Evolutionary conservation across 2,329 filamentous ascomycete species (phyloP).

Genomic region (Neonectria hederae): DNA sequence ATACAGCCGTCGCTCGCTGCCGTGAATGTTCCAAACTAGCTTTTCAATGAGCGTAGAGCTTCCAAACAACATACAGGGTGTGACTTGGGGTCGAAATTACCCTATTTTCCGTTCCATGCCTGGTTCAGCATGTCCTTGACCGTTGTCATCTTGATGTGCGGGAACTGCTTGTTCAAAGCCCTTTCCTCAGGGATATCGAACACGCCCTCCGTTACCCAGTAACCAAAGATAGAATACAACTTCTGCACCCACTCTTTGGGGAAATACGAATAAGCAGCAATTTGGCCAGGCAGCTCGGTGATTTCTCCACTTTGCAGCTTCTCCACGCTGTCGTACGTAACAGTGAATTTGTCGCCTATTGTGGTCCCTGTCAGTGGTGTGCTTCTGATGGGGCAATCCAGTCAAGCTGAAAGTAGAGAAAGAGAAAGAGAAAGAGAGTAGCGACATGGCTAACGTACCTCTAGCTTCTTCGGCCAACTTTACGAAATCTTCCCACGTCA

Average conservation of each 20-base stretch:
- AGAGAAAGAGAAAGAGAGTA: not conserved
- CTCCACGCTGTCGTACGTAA: constrained; percentile 11
- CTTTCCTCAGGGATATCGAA: constrained; percentile 3
- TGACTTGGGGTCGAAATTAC: not conserved
- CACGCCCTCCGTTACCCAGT: constrained; percentile 1
- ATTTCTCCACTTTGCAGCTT: constrained; percentile 4
- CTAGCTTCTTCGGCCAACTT: constrained; percentile 49
- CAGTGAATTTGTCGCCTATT: constrained; percentile 5
- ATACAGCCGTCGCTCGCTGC: not conserved
- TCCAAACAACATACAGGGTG: not conserved
- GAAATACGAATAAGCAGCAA: constrained; percentile 8
- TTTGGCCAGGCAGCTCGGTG: constrained; percentile 9
- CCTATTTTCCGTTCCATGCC: not conserved
- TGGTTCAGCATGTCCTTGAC: constrained; percentile 6
- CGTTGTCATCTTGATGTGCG: constrained; percentile 1
- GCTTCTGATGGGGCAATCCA: not conserved
- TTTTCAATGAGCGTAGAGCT: too few relatives aligned
- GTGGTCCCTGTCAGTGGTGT: not conserved
- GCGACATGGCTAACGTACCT: not conserved
- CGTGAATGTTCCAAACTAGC: not conserved
- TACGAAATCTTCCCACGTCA: constrained; percentile 56
- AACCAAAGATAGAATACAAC: not conserved
- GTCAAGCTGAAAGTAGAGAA: not conserved
- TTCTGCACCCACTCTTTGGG: constrained; percentile 14
- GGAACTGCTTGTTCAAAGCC: constrained; percentile 4